These are phyloP conservation scores for Lachnellula arida DNA, from an alignment of 2,329 filamentous ascomycete species.

Conservation along the genomic window DNA sequence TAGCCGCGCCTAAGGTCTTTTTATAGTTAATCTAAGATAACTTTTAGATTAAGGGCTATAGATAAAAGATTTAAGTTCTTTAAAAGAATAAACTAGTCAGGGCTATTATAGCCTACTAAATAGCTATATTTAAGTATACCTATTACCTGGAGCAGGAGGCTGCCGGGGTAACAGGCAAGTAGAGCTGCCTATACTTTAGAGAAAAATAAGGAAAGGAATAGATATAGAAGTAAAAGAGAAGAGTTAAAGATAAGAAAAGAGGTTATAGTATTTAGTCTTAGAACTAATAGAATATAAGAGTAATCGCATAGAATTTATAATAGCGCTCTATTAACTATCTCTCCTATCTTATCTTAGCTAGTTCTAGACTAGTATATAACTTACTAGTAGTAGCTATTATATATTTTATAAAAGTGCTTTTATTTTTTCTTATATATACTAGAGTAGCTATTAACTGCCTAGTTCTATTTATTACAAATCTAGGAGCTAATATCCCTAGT, in stretches of 20 bases:
- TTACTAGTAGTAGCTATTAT: no score
- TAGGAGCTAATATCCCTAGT: no score
- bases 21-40: neutral
- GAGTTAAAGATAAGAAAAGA: neutral
- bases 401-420: no score
- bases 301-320: neutral
- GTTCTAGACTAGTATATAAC: no score
- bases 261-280: neutral
- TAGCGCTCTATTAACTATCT: neutral
- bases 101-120: neutral
- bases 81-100: neutral
- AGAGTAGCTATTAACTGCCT: no score
- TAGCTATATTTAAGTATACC: neutral
- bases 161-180: neutral
- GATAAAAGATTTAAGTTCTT: neutral
- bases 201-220: neutral
- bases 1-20: neutral
- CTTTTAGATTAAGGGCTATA: neutral
- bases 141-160: neutral
- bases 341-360: no score
- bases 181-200: neutral
- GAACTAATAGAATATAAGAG: neutral
- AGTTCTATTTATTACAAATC: no score
- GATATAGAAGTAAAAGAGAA: neutral
- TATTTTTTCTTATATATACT: no score